phyloP scores from a whole-genome alignment of 768 basidiomycete species.

The Hebeloma cylindrosporum region DNA sequence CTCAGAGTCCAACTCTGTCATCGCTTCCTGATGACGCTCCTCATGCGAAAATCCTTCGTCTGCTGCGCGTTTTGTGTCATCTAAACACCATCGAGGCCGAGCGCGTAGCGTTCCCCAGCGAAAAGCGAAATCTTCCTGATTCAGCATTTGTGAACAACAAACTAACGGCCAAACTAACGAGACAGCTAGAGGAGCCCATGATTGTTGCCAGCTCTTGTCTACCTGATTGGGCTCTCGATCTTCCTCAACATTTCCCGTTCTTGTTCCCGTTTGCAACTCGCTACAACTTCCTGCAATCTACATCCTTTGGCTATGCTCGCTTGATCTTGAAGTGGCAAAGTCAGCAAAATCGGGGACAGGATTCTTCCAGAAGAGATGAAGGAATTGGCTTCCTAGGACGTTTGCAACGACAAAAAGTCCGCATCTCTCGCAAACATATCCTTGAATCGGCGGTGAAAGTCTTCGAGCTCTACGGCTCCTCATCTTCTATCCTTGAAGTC shows the following conservation, averaged over 20 bases:
- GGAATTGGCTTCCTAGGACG: slow-evolving; percentile 91
- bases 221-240: slow-evolving; percentile 95
- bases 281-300: slow-evolving; percentile 95
- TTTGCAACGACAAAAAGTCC: slow-evolving; percentile 92
- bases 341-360: slow-evolving; percentile 77
- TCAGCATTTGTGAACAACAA: slow-evolving; percentile 97
- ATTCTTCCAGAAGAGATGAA: slow-evolving; percentile 82
- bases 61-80: slow-evolving; percentile 84
- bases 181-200: slow-evolving; percentile 98
- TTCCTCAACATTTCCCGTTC: slow-evolving; percentile 97
- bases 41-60: slow-evolving; percentile 86
- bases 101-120: slow-evolving; percentile 47
- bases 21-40: slow-evolving; percentile 83
- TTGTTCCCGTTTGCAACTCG: slow-evolving; percentile 98
- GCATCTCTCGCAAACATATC: slow-evolving; percentile 92
- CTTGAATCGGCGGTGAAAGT: slow-evolving; percentile 96
- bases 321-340: slow-evolving; percentile 95
- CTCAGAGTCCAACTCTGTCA: slow-evolving; percentile 66
- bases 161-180: slow-evolving; percentile 93
- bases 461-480: slow-evolving; percentile 94
- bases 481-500: slow-evolving; percentile 91
- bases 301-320: slow-evolving; percentile 96
- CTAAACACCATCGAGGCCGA: slow-evolving; percentile 76
- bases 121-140: slow-evolving; percentile 66
- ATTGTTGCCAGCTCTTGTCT: slow-evolving; percentile 97